Conservation (phyloP, 331 rosid species). For the Rhamnella rubrinervis region DNA sequence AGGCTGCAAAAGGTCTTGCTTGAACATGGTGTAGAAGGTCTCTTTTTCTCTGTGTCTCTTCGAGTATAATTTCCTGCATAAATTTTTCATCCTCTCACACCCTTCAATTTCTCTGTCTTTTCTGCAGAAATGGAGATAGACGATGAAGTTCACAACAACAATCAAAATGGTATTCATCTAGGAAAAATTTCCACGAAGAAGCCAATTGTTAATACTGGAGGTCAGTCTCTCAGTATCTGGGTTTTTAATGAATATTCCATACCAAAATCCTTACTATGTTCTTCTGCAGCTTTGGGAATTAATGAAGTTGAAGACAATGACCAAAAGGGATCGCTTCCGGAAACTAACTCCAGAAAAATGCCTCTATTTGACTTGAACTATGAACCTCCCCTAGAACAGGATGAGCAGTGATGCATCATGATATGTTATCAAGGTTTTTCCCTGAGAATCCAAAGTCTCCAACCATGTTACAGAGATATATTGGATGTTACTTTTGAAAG, state of each 20-base stretch:
- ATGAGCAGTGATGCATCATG: not conserved
- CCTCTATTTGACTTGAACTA: conserved; percentile 21
- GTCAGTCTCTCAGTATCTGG: not conserved
- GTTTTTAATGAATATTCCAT: not conserved
- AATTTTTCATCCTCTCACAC: not conserved
- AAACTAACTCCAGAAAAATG: not conserved
- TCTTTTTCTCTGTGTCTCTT: conserved; percentile 9
- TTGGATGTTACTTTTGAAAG: too few relatives aligned
- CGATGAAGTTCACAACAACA: too few relatives aligned
- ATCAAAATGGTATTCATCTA: not conserved
- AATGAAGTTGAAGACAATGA: not conserved
- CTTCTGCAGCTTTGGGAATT: conserved; percentile 9
- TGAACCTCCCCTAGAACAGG: conserved; percentile 18
- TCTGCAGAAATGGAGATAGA: not conserved
- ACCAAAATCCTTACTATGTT: not conserved
- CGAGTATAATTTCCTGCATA: not conserved
- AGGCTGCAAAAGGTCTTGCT: conserved; percentile 26
- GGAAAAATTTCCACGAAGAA: not conserved
- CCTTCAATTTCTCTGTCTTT: not conserved
- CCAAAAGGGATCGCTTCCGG: too few relatives aligned
- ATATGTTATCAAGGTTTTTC: too few relatives aligned
- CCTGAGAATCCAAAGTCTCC: not conserved
- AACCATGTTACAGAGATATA: not conserved
- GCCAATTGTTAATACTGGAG: not conserved
- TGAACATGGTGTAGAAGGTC: not conserved